Percentiles rank a stretch among this genome's conserved stretches.
phyloP scores from a whole-genome alignment of 345 rosid genomes.

The Eucalyptus grandis region DNA sequence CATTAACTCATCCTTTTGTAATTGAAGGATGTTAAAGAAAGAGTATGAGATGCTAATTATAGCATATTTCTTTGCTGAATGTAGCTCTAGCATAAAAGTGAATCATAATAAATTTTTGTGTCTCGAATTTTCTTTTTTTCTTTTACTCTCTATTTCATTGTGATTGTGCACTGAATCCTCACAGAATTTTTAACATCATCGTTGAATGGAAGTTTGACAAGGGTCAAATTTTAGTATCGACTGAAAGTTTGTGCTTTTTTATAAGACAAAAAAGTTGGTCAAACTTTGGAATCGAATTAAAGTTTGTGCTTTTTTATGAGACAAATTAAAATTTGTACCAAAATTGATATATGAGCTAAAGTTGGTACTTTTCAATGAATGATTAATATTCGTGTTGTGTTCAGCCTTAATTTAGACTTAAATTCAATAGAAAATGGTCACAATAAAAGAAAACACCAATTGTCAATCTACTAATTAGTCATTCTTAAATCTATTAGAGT shows the following conservation, averaged over 20 bases:
- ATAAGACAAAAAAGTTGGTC: background rate
- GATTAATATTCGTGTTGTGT: background rate
- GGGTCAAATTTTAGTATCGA: background rate
- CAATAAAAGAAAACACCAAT: background rate
- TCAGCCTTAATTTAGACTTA: background rate
- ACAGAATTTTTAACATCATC: fast-evolving
- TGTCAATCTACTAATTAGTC: background rate
- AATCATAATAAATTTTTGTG: too few species aligned
- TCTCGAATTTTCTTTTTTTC: too few species aligned
- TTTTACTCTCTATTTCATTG: too few species aligned
- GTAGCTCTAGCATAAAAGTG: too few species aligned
- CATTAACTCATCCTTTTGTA: too few species aligned
- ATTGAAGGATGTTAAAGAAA: too few species aligned
- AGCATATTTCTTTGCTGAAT: fast-evolving
- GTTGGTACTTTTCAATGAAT: background rate
- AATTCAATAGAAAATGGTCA: background rate
- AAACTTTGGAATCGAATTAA: background rate
- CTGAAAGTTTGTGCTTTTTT: background rate
- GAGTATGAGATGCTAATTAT: too few species aligned
- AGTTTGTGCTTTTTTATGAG: background rate
- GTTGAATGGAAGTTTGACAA: background rate
- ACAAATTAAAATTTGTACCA: background rate
- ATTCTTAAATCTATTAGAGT: background rate
- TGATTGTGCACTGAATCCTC: too few species aligned
- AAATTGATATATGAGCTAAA: background rate